Conservation (phyloP, 352 stramenopile species). For the Pilasporangium apinafurcum region DNA sequence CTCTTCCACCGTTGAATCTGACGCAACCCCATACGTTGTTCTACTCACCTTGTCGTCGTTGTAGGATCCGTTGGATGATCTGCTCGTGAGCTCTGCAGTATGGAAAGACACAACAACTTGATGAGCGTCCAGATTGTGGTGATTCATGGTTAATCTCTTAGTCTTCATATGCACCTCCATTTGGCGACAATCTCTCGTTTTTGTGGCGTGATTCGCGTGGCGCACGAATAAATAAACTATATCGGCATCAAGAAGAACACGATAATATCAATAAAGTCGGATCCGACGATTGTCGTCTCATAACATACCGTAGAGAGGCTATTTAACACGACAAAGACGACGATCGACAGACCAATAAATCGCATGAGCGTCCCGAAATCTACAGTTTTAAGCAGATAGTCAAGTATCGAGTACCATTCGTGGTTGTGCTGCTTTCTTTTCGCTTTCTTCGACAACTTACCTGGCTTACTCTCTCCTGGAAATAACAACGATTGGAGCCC, state of each 20-base stretch:
- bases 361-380: slow-evolving; percentile 24
- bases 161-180: slow-evolving; percentile 18
- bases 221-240: slow-evolving; percentile 34
- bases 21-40: too few relatives aligned
- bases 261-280: too few relatives aligned
- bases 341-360: slow-evolving; percentile 26
- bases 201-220: slow-evolving; percentile 29
- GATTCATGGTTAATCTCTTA: background rate
- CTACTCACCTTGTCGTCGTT: slow-evolving; percentile 26
- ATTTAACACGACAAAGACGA: slow-evolving; percentile 31
- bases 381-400: background rate
- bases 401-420: slow-evolving; percentile 1
- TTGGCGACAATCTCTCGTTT: slow-evolving; percentile 22
- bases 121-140: too few relatives aligned
- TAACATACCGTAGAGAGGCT: slow-evolving; percentile 24
- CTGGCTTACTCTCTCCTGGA: slow-evolving; percentile 12
- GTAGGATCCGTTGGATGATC: slow-evolving; percentile 22
- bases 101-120: background rate
- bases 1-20: too few relatives aligned
- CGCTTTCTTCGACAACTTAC: slow-evolving; percentile 4
- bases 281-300: background rate
- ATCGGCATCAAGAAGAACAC: slow-evolving; percentile 1
- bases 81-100: slow-evolving; percentile 27
- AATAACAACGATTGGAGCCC: slow-evolving; percentile 31
- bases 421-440: background rate